Evolutionary conservation across 2,329 filamentous ascomycete genomes (phyloP).

Genomic region (Colletotrichum gigasporum): DNA sequence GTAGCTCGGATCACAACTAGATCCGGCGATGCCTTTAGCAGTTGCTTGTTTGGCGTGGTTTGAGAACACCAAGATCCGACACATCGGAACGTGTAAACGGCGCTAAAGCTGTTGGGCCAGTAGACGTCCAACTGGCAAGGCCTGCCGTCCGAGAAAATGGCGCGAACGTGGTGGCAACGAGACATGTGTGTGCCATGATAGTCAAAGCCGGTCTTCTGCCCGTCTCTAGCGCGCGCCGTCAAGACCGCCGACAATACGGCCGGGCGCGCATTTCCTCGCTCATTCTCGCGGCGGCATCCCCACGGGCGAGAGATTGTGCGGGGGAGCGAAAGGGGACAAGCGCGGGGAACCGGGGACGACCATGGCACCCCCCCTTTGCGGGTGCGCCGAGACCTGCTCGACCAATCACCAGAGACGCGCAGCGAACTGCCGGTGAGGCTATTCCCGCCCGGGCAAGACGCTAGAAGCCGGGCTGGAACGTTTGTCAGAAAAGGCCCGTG

Average conservation of each 20-base stretch:
- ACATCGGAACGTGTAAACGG: not conserved
- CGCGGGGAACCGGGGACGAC: not conserved
- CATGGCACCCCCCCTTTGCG: not conserved
- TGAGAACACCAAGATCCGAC: not conserved
- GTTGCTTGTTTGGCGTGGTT: not conserved
- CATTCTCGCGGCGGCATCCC: conserved; percentile 22
- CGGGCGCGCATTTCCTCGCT: conserved; percentile 28
- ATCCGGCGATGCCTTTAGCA: not conserved
- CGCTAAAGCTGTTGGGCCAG: not conserved
- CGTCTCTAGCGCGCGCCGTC: too few relatives aligned
- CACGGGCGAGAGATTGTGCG: not conserved
- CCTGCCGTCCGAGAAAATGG: not conserved
- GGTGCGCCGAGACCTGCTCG: not conserved
- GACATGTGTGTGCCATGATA: not conserved
- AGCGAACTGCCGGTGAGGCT: not conserved
- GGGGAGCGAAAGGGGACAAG: not conserved
- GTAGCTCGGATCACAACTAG: not conserved
- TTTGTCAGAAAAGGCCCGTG: not conserved
- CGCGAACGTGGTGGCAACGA: not conserved
- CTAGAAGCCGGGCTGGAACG: conserved; percentile 5
- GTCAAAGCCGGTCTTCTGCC: too few relatives aligned
- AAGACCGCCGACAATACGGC: conserved; percentile 11
- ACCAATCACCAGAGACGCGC: not conserved
- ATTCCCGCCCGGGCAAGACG: not conserved
- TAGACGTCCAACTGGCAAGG: not conserved